Evolutionary conservation across 495 filamentous ascomycete species (phyloP).

Genomic region (Aspergillus affinis): DNA sequence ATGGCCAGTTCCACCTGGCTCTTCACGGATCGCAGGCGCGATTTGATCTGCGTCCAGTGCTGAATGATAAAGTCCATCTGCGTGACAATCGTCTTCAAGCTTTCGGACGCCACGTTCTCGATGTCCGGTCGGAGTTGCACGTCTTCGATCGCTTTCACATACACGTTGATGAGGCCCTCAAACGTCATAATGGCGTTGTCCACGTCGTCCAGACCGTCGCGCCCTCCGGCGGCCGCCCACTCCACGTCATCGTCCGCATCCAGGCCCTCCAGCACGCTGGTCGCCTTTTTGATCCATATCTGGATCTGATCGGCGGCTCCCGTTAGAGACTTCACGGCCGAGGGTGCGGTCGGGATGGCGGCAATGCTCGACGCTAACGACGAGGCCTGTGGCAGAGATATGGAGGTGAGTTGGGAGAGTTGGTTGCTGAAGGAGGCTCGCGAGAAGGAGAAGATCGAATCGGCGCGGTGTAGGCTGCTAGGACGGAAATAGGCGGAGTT

Average conservation of each 20-base stretch:
- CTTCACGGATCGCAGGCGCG: constrained; percentile 73
- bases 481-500: constrained; percentile 54
- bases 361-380: constrained; percentile 77
- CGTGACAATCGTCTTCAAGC: constrained; percentile 66
- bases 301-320: constrained; percentile 86
- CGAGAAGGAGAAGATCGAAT: constrained; percentile 86
- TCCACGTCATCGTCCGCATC: constrained; percentile 96
- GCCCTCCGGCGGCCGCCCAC: constrained; percentile 91
- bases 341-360: constrained; percentile 75
- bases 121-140: constrained; percentile 82
- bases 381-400: constrained; percentile 79
- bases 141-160: constrained; percentile 86
- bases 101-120: constrained; percentile 60
- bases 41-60: constrained; percentile 82
- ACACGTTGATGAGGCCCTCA: constrained; percentile 82
- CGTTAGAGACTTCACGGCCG: constrained; percentile 73
- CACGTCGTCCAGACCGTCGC: constrained; percentile 85
- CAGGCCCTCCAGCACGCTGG: constrained; percentile 77
- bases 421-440: constrained; percentile 89
- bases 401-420: constrained; percentile 79
- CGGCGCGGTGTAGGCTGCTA: constrained; percentile 54
- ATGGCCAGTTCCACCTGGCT: constrained; percentile 91
- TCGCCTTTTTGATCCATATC: constrained; percentile 87
- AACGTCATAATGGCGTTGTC: constrained; percentile 84
- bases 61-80: constrained; percentile 84